Evolutionary conservation across 129 eudicot genomes (phyloP).

Genomic region (Silybum marianum): DNA sequence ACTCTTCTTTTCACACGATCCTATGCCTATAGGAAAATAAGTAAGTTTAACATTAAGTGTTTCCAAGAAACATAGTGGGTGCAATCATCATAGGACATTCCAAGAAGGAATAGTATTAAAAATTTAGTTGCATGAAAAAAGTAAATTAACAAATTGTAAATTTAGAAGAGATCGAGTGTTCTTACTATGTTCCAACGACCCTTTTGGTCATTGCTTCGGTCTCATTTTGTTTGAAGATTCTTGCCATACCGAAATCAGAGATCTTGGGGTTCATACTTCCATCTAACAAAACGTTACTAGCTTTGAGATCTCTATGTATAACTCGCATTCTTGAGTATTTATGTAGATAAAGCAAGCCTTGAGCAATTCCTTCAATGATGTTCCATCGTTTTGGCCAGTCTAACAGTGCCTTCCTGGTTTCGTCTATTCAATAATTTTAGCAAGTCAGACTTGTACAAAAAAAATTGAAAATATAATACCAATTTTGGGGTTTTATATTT

Average conservation of each 20-base stretch:
- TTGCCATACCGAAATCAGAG: slow-evolving; percentile 38
- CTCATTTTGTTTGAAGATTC: slow-evolving; percentile 25
- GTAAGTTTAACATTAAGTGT: too few relatives aligned
- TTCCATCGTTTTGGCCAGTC: slow-evolving; percentile 41
- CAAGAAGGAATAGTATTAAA: too few relatives aligned
- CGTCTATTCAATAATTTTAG: slow-evolving; percentile 16
- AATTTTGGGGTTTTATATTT: background rate
- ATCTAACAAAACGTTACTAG: slow-evolving; percentile 29
- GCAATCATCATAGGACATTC: too few relatives aligned
- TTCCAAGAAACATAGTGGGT: too few relatives aligned
- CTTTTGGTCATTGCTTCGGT: slow-evolving; percentile 31
- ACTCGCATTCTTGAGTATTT: slow-evolving; percentile 40
- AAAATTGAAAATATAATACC: background rate
- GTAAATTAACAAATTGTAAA: too few relatives aligned
- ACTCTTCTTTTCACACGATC: too few relatives aligned
- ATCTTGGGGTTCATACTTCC: slow-evolving; percentile 32
- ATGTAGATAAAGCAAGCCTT: slow-evolving; percentile 54
- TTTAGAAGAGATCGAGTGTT: too few relatives aligned
- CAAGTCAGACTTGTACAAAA: background rate
- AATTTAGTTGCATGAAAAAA: too few relatives aligned
- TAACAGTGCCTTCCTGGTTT: slow-evolving; percentile 29
- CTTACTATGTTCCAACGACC: slow-evolving; percentile 13
- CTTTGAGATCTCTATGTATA: slow-evolving; percentile 38
- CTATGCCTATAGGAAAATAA: too few relatives aligned
- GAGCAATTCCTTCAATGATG: slow-evolving; percentile 47